phyloP scores from a whole-genome alignment of 495 filamentous ascomycete genomes.

The Bryoglossum gracile region DNA sequence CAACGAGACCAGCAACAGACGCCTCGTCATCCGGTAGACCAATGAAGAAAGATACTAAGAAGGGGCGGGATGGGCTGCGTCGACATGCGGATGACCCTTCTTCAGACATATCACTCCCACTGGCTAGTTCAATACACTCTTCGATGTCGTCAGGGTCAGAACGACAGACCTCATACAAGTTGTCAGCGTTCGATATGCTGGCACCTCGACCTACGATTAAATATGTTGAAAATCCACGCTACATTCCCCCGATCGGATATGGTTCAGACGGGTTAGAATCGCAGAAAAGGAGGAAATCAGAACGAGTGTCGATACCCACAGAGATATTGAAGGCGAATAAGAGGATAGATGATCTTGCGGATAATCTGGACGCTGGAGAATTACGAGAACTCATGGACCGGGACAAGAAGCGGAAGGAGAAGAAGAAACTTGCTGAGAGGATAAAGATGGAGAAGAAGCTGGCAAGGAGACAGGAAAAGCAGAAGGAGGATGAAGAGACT shows the following conservation, averaged over 20 bases:
- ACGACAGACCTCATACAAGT: slow-evolving; percentile 60
- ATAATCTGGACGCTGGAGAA: slow-evolving; percentile 71
- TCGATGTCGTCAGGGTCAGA: slow-evolving; percentile 65
- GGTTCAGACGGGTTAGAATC: slow-evolving; percentile 32
- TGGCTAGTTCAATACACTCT: slow-evolving; percentile 65
- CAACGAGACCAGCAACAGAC: slow-evolving; percentile 48
- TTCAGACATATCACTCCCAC: slow-evolving; percentile 68
- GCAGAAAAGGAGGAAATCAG: slow-evolving; percentile 31
- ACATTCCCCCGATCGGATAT: slow-evolving; percentile 27
- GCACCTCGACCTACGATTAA: slow-evolving; percentile 74
- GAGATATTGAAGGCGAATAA: slow-evolving; percentile 60
- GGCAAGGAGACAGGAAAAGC: slow-evolving; percentile 61
- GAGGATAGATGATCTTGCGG: slow-evolving; percentile 71
- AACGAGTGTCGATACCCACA: slow-evolving; percentile 48
- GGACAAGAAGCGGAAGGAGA: slow-evolving; percentile 69
- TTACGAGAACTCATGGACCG: slow-evolving; percentile 79
- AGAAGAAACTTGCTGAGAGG: slow-evolving; percentile 62
- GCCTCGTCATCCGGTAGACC: slow-evolving; percentile 40
- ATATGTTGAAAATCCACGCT: slow-evolving; percentile 57
- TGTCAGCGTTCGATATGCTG: slow-evolving; percentile 65
- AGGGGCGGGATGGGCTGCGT: slow-evolving; percentile 48
- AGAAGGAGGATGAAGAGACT: slow-evolving; percentile 38
- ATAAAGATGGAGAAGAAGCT: slow-evolving; percentile 63
- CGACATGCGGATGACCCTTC: slow-evolving; percentile 52
- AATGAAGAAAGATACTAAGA: slow-evolving; percentile 57